These are phyloP conservation scores for Mrakia blollopis DNA, from an alignment of 768 basidiomycete genomes.

Conservation along the genomic window DNA sequence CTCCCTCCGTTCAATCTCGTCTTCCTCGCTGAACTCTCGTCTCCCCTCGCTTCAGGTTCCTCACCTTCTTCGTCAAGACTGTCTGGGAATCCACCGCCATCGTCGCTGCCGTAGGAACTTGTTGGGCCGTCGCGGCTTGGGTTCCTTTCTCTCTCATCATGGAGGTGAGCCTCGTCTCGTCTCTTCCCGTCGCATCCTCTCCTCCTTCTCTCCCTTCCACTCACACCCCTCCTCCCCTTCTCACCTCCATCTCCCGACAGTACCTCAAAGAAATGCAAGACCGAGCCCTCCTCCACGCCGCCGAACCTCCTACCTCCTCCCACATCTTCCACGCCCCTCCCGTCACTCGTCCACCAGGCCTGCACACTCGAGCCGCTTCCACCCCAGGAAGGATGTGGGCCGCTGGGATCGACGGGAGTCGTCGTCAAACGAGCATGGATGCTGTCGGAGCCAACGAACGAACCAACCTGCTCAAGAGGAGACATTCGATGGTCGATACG, in stretches of 20 bases:
- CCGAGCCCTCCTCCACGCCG: conserved; percentile 9
- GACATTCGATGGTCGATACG: conserved; percentile 47
- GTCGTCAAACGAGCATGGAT: conserved; percentile 32
- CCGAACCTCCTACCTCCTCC: conserved; percentile 10
- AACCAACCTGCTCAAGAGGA: conserved; percentile 42
- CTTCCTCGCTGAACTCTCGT: not conserved
- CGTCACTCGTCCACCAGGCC: conserved; percentile 48
- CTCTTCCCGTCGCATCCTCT: not conserved
- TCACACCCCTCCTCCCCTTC: too few relatives aligned
- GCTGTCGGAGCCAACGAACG: conserved; percentile 38
- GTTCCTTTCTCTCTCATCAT: conserved; percentile 90
- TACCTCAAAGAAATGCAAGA: conserved; percentile 68
- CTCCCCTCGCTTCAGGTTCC: conserved; percentile 40
- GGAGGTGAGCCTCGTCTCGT: conserved; percentile 57
- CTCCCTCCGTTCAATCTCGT: not conserved
- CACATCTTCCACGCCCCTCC: conserved; percentile 48
- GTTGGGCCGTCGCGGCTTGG: conserved; percentile 76
- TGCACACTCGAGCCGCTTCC: conserved; percentile 24
- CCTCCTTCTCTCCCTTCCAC: too few relatives aligned
- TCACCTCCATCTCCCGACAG: conserved; percentile 48
- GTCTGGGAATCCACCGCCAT: conserved; percentile 74
- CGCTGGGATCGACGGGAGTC: conserved; percentile 41
- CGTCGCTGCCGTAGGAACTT: conserved; percentile 81
- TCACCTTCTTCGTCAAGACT: conserved; percentile 79
- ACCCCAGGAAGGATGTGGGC: conserved; percentile 35